These are phyloP conservation scores for Trichophyton rubrum DNA, from an alignment of 2,329 filamentous ascomycete species.

Conservation along the genomic window DNA sequence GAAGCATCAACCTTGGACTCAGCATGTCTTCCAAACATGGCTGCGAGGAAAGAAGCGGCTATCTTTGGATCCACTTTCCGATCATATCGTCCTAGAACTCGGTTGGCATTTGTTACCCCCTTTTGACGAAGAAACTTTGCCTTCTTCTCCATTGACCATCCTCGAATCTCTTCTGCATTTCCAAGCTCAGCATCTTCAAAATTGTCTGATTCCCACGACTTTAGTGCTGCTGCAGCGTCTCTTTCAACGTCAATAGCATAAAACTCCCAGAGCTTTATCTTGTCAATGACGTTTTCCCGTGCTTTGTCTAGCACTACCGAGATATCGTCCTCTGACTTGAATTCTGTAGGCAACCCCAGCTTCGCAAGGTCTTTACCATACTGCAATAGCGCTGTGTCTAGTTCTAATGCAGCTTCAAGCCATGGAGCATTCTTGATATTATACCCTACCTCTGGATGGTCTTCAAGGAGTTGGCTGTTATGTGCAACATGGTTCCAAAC, in stretches of 20 bases:
- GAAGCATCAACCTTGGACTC: constrained; percentile 33
- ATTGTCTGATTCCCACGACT: constrained; percentile 53
- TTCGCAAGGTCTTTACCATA: constrained; percentile 51
- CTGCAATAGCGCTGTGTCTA: constrained; percentile 61
- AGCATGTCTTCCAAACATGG: constrained; percentile 55
- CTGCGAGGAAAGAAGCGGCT: constrained; percentile 55
- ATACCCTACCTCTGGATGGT: constrained; percentile 92
- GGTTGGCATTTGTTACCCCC: constrained; percentile 57
- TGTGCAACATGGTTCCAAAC: constrained; percentile 97
- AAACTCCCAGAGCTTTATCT: constrained; percentile 81
- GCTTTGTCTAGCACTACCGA: constrained; percentile 70
- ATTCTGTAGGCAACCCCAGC: constrained; percentile 61
- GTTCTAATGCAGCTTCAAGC: constrained; percentile 53
- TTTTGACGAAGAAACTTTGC: constrained; percentile 51
- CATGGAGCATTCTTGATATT: constrained; percentile 80
- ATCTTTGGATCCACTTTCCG: constrained; percentile 57
- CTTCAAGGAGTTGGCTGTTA: constrained; percentile 86
- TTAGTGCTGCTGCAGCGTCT: constrained; percentile 54
- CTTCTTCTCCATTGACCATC: constrained; percentile 46
- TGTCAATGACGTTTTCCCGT: constrained; percentile 65
- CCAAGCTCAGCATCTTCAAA: constrained; percentile 38
- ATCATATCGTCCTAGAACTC: constrained; percentile 67
- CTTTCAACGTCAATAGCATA: constrained; percentile 71
- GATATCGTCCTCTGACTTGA: constrained; percentile 60
- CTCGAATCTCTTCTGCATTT: constrained; percentile 41